Conservation (phyloP, 306 rosid species). For the Sindora glabra region DNA sequence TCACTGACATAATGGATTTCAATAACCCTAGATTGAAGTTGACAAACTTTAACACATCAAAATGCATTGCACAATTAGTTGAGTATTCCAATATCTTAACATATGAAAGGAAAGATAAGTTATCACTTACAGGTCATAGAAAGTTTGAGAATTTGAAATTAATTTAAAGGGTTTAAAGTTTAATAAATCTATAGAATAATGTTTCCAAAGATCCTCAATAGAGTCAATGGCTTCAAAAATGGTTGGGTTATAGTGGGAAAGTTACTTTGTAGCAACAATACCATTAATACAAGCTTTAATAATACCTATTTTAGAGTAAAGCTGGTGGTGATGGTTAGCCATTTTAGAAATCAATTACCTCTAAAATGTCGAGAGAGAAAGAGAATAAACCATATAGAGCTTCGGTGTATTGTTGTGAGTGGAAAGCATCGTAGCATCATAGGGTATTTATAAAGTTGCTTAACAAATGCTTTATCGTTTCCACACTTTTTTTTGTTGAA, state of each 20-base stretch:
- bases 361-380: too few relatives aligned
- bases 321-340: constrained; percentile 14
- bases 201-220: constrained; percentile 70
- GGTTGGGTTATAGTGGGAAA: constrained; percentile 31
- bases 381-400: too few relatives aligned
- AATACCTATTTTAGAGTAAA: constrained; percentile 39
- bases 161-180: constrained; percentile 53
- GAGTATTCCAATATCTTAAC: constrained; percentile 42
- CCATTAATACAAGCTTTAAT: constrained; percentile 69
- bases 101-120: constrained; percentile 39
- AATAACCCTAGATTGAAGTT: constrained; percentile 43
- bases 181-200: constrained; percentile 39
- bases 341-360: background rate
- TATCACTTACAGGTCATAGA: constrained; percentile 46
- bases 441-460: too few relatives aligned
- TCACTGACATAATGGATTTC: constrained; percentile 30
- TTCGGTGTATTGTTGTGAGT: too few relatives aligned
- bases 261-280: constrained; percentile 57
- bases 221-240: constrained; percentile 50
- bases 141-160: constrained; percentile 55
- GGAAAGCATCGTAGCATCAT: too few relatives aligned
- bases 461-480: too few relatives aligned
- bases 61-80: constrained; percentile 37
- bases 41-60: constrained; percentile 36
- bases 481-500: too few relatives aligned